Percentiles rank a stretch among this genome's conserved stretches.
These are phyloP conservation scores for Cyclocybe aegerita DNA, from an alignment of 768 basidiomycete genomes.

Conservation along the genomic window DNA sequence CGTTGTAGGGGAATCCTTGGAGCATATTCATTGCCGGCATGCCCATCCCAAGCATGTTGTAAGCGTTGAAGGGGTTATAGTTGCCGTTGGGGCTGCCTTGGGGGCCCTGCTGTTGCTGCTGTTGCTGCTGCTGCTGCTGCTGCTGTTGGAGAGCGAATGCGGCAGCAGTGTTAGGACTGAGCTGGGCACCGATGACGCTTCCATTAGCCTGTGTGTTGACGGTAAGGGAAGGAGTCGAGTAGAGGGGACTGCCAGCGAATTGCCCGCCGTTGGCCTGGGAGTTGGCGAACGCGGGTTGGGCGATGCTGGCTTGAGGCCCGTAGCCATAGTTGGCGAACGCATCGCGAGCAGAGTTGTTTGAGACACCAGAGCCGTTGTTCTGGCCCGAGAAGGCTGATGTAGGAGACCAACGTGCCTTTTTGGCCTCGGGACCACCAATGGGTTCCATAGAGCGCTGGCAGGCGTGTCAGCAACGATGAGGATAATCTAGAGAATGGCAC, in stretches of 20 bases:
- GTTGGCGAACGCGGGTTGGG: conserved; percentile 53
- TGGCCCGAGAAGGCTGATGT: conserved; percentile 47
- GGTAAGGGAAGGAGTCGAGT: conserved; percentile 69
- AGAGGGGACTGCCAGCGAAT: conserved; percentile 61
- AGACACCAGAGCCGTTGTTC: conserved; percentile 31
- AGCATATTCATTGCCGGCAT: conserved; percentile 74
- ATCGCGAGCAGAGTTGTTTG: conserved; percentile 49
- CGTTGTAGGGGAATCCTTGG: conserved; percentile 68
- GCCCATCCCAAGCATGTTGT: conserved; percentile 82
- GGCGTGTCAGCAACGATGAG: conserved; percentile 5
- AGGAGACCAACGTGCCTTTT: conserved; percentile 91
- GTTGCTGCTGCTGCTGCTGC: conserved; percentile 44
- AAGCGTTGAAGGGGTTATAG: conserved; percentile 64
- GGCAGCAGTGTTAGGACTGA: conserved; percentile 68
- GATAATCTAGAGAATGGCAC: conserved; percentile 14
- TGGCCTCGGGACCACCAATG: conserved; percentile 78
- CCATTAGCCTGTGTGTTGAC: conserved; percentile 64
- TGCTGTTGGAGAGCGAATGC: conserved; percentile 48
- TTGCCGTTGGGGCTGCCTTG: conserved; percentile 46
- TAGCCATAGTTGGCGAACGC: conserved; percentile 88
- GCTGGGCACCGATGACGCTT: conserved; percentile 49
- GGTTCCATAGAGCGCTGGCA: conserved; percentile 83
- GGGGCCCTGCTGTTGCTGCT: conserved; percentile 42
- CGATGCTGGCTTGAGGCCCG: conserved; percentile 67
- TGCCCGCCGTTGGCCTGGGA: conserved; percentile 42